Evolutionary conservation across 2,329 filamentous ascomycete species (phyloP).

Genomic region (Aspergillus hiratsukae): DNA sequence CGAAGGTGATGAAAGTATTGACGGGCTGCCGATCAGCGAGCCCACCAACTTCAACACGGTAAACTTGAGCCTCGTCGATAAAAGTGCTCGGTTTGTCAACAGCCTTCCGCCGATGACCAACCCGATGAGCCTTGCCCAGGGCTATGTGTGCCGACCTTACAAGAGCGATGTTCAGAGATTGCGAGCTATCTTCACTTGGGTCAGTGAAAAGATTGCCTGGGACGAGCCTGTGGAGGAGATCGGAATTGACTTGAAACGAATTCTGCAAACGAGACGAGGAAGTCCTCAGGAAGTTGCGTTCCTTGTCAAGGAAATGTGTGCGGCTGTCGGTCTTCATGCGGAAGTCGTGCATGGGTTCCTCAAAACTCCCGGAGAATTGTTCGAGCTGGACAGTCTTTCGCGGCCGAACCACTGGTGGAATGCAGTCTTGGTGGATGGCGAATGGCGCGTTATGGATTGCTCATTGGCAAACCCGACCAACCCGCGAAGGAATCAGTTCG

Average conservation of each 20-base stretch:
- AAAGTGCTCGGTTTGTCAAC: conserved; percentile 86
- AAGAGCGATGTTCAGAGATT: conserved; percentile 89
- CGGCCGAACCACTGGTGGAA: conserved; percentile 98
- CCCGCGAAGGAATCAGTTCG: conserved; percentile 72
- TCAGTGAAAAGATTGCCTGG: conserved; percentile 90
- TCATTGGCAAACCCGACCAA: conserved; percentile 89
- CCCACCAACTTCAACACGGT: conserved; percentile 75
- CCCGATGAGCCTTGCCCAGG: conserved; percentile 76
- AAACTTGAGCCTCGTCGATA: conserved; percentile 85
- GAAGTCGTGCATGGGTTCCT: conserved; percentile 87
- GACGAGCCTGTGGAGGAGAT: conserved; percentile 90
- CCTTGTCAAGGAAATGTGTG: conserved; percentile 90
- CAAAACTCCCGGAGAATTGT: conserved; percentile 78
- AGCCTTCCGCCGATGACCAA: conserved; percentile 78
- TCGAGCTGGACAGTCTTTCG: conserved; percentile 77
- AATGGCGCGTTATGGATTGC: conserved; percentile 96
- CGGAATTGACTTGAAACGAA: conserved; percentile 69
- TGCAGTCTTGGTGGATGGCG: conserved; percentile 81
- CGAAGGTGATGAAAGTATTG: conserved; percentile 83
- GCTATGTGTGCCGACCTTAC: conserved; percentile 90
- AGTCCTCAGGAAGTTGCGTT: conserved; percentile 85
- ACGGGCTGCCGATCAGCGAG: conserved; percentile 77
- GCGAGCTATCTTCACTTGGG: conserved; percentile 95
- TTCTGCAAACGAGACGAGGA: conserved; percentile 77
- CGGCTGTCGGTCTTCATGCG: conserved; percentile 78